phyloP scores from a whole-genome alignment of 352 stramenopile species.

The Phytophthora litchii region DNA sequence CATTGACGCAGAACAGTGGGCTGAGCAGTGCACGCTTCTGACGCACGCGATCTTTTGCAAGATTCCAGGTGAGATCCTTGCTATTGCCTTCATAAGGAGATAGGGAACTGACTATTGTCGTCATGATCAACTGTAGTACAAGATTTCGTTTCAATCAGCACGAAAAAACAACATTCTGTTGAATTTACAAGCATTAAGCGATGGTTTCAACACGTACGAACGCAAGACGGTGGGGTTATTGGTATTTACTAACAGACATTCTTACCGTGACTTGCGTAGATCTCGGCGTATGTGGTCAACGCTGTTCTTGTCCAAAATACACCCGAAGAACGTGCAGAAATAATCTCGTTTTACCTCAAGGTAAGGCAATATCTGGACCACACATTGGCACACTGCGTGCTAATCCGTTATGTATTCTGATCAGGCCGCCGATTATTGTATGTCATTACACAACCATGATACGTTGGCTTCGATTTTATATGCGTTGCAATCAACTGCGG shows the following conservation, averaged over 20 bases:
- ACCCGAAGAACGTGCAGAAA: constrained; percentile 63
- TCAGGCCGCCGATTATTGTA: constrained; percentile 73
- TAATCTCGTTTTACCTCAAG: constrained; percentile 82
- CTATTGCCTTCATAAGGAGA: not conserved
- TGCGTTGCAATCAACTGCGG: constrained; percentile 85
- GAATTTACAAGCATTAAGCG: constrained; percentile 73
- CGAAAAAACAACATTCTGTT: constrained; percentile 55
- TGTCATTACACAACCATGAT: constrained; percentile 83
- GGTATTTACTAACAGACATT: constrained; percentile 1
- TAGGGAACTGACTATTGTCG: constrained; percentile 3
- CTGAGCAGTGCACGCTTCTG: constrained; percentile 78
- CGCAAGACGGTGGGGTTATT: not conserved
- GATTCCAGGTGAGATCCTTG: constrained; percentile 61
- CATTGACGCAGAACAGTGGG: constrained; percentile 65
- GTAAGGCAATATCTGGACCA: constrained; percentile 31
- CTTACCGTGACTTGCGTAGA: constrained; percentile 31
- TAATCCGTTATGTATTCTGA: constrained; percentile 12
- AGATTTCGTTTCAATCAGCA: constrained; percentile 66
- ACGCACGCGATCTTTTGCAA: constrained; percentile 81
- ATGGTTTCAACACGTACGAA: constrained; percentile 86
- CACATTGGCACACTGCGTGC: not conserved
- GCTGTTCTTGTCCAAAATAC: constrained; percentile 75
- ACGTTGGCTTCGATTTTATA: constrained; percentile 86
- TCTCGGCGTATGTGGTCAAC: constrained; percentile 86
- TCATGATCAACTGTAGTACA: constrained; percentile 46